A percentile compares a stretch with the other conserved stretches of the same genome.
These are phyloP conservation scores for Aspergillus chevalieri DNA, from an alignment of 2,329 filamentous ascomycete species.

Conservation along the genomic window DNA sequence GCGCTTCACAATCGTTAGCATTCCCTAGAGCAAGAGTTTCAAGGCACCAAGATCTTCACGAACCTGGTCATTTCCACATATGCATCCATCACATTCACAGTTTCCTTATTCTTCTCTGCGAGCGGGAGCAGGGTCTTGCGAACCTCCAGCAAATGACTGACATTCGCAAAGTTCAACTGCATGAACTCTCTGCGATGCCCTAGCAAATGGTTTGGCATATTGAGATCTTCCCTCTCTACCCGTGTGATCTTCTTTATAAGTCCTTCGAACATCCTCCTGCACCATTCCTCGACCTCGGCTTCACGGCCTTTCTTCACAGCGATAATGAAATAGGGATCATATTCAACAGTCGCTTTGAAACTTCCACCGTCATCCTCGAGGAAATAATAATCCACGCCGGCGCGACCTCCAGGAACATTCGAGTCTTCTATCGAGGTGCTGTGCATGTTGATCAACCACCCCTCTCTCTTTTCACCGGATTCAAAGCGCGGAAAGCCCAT, in stretches of 20 bases:
- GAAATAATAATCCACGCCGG: constrained; percentile 95
- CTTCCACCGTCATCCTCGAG: constrained; percentile 80
- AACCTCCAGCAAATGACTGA: constrained; percentile 77
- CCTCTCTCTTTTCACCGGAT: constrained; percentile 72
- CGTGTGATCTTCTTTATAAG: constrained; percentile 70
- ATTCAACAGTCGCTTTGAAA: constrained; percentile 95
- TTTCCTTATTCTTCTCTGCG: constrained; percentile 94
- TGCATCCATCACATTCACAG: constrained; percentile 93
- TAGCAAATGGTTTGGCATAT: constrained; percentile 90
- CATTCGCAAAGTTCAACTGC: constrained; percentile 80
- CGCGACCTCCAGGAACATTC: constrained; percentile 73
- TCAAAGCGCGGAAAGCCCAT: constrained; percentile 95
- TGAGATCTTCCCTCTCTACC: constrained; percentile 86
- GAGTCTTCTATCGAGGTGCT: constrained; percentile 81
- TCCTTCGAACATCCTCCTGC: constrained; percentile 70
- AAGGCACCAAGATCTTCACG: constrained; percentile 1
- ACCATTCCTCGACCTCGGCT: constrained; percentile 93
- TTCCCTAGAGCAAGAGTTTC: no score
- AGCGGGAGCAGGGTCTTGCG: constrained; percentile 79
- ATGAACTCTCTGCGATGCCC: constrained; percentile 86
- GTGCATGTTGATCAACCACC: constrained; percentile 95
- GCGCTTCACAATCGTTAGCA: constrained; percentile 46
- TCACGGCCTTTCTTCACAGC: constrained; percentile 84
- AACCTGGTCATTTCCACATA: constrained; percentile 93
- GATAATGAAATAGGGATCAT: constrained; percentile 92